Base-by-base conservation (phyloP, 768 basidiomycete genomes). In the Russula lepida region DNA sequence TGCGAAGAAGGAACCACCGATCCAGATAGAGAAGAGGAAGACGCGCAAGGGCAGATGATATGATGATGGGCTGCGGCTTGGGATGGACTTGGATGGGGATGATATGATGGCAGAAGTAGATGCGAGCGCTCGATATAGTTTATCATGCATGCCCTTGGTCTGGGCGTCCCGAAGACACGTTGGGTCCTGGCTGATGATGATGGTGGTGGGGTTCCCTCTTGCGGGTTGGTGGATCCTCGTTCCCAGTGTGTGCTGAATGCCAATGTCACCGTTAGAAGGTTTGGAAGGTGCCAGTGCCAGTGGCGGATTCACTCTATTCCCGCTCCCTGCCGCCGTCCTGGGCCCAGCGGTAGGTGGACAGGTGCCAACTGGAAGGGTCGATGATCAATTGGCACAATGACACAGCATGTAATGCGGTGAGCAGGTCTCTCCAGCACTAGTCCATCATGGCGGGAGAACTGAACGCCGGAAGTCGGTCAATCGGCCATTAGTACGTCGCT, bases 51-150 rank as follows among this genome's bases (percentile, higher is more conserved):
- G n/a, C n/a, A n/a, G n/a, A n/a, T n/a, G n/a, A n/a, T n/a, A n/a
- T n/a, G n/a, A 9, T 13, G 49, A 30, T 33, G n/a, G 30, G 19
- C 23, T 19, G 35, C 4, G 11, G 49, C 28, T 19, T 48, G 25
- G 12, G 48, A 48, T n/a, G 41, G 35, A 15, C 35, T 15, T 15
- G 11, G 3, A n/a, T n/a, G 7, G 15, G 35, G 35, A 37, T 37
- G 15, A 15, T 5, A 61, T 60, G 54, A 56, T 39, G 52, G 49
- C 52, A 51, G 28, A 7, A 35, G 41, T 17, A 46, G 60, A 51
- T 62, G 60, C 35, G 33, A 27, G 41, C 21, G 15, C 63, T 56
- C 63, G 59, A 64, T 64, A 64, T 64, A 13, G 62, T 21, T 32
- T 39, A 59, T 59, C 51, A 23, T 21, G n/a, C 56, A 11, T 12